Evolutionary conservation across 495 filamentous ascomycete genomes (phyloP), one percentile per base, ranked within the genome.

Genomic region (Podospora anserina): DNA sequence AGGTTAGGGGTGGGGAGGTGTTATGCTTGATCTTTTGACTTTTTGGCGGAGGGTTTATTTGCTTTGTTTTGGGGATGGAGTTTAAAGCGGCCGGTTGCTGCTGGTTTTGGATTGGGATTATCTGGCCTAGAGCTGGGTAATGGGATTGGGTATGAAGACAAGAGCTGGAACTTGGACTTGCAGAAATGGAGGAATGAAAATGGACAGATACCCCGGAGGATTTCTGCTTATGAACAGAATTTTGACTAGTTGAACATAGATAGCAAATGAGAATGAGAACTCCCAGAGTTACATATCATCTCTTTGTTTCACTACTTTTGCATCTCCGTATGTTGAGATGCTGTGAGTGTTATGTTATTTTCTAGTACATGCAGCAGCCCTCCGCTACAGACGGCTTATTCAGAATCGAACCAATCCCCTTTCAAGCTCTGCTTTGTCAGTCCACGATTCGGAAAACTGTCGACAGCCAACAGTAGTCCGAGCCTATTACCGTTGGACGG

Each of bases 21-120:
- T 61, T 84, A 84, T 72, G 78, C 78, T 64, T 84, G 70, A 72
- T 34, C 18, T 19, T 32, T n/a, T 3, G 9, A 16, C 13, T 63
- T 34, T 63, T 30, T 63, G 23, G 23, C 1, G 23, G 23, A 23
- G 23, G 23, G 3, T 34, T 49, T 28, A 7, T 44, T 63, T 49
- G 19, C 32, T 63, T 19, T 32, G 6, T 63, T 49, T 49, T 49
- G 39, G 39, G 39, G 2, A 49, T 11, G 39, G 39, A 49, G 39
- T 49, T 49, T 5, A 13, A 13, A 11, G 34, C 15, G 9, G 39
- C 30, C 7, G 30, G 30, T 32, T 49, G 39, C 9, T 49, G 39
- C 9, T 49, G 39, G 15, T 49, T 3, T 49, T 32, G 30, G 39
- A 11, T 49, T 49, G 39, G 39, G 9, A 49, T 32, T 11, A 49